phyloP scores from a whole-genome alignment of 148 eudicot species.

The Cornus florida region DNA sequence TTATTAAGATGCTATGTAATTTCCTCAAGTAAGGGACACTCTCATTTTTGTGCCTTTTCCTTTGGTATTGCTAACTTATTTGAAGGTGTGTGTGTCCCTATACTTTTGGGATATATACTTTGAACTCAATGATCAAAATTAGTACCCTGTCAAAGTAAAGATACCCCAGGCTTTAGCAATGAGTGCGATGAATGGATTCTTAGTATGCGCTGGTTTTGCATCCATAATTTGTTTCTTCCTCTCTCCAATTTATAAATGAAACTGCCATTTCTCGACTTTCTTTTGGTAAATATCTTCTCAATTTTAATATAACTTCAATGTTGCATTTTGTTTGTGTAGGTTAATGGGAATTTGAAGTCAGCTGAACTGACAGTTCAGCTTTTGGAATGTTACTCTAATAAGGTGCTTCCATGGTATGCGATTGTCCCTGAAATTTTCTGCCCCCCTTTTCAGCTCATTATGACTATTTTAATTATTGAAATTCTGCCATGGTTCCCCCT shows the following conservation, averaged over 20 bases:
- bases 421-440: neutral
- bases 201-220: neutral
- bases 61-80: neutral
- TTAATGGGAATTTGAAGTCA: slow-evolving; percentile 37
- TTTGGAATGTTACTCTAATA: slow-evolving; percentile 70
- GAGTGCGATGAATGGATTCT: slow-evolving; percentile 1
- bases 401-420: slow-evolving; percentile 77
- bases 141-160: neutral
- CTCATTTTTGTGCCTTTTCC: neutral
- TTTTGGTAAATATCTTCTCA: neutral
- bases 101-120: neutral
- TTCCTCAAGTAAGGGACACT: neutral
- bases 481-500: neutral
- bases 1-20: neutral
- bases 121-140: neutral
- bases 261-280: neutral
- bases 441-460: neutral
- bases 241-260: neutral
- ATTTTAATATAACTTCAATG: slow-evolving; percentile 1
- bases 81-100: neutral
- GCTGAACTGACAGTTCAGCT: slow-evolving; percentile 44
- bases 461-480: neutral
- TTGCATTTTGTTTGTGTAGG: slow-evolving; percentile 35
- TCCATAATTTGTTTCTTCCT: neutral
- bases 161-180: neutral